These are phyloP conservation scores for Cordyceps militaris DNA, from an alignment of 2,329 filamentous ascomycete species.

Conservation along the genomic window DNA sequence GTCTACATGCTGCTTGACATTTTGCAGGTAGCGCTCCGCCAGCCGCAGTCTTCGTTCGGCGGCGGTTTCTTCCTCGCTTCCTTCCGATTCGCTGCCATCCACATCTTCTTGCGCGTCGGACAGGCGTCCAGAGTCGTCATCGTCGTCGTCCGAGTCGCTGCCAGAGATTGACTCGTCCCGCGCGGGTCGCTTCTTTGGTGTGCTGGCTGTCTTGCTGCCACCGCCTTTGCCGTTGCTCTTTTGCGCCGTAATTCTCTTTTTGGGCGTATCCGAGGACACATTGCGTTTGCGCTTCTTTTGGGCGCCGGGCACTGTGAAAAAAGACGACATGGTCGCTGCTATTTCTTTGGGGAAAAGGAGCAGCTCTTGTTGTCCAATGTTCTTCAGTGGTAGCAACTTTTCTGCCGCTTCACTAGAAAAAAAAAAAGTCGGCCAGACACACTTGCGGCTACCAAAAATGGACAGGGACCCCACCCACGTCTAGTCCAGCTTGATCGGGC, in stretches of 20 bases:
- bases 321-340: slow-evolving; percentile 70
- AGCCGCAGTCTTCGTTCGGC: slow-evolving; percentile 80
- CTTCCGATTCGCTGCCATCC: slow-evolving; percentile 34
- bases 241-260: slow-evolving; percentile 50
- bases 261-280: slow-evolving; percentile 45
- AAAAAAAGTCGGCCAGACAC: slow-evolving; percentile 31
- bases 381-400: neutral
- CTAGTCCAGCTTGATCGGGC: neutral
- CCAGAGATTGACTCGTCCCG: slow-evolving; percentile 76
- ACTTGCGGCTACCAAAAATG: slow-evolving; percentile 10
- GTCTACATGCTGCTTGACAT: slow-evolving; percentile 76
- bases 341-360: slow-evolving; percentile 3
- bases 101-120: slow-evolving; percentile 39
- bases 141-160: slow-evolving; percentile 68
- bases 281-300: slow-evolving; percentile 85
- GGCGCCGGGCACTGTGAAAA: slow-evolving; percentile 83
- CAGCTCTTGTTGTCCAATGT: neutral
- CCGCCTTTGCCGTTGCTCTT: slow-evolving; percentile 26
- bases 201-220: slow-evolving; percentile 28
- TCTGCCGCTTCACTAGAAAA: slow-evolving; percentile 21
- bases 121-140: slow-evolving; percentile 43
- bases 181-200: slow-evolving; percentile 40
- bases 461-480: slow-evolving; percentile 17
- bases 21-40: slow-evolving; percentile 88
- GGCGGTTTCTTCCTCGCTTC: slow-evolving; percentile 79